phyloP scores from a whole-genome alignment of 768 basidiomycete genomes.

The Hemileccinum rubropunctum region DNA sequence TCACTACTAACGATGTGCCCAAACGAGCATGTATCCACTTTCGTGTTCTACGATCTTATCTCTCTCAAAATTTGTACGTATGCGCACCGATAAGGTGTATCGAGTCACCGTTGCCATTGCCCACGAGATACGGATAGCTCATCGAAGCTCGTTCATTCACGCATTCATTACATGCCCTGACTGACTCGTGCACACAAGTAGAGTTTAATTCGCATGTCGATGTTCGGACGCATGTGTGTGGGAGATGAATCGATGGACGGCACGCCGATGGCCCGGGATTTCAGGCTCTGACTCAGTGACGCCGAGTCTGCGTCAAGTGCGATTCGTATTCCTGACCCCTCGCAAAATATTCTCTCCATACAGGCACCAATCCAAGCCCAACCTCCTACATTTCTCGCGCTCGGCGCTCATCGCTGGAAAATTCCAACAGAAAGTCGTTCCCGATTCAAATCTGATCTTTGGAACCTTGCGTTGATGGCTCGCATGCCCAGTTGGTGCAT shows the following conservation, averaged over 20 bases:
- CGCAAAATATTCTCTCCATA: neutral
- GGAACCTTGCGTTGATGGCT: neutral
- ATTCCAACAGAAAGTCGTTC: neutral
- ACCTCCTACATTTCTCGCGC: neutral
- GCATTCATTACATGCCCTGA: neutral
- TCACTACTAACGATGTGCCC: constrained; percentile 7
- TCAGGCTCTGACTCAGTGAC: too few relatives aligned
- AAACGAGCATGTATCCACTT: neutral
- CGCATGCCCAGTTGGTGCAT: neutral
- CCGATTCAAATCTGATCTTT: too few relatives aligned
- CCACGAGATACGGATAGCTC: neutral
- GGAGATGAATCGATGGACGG: too few relatives aligned
- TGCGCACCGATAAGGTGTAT: constrained; percentile 13
- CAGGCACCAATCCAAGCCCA: neutral
- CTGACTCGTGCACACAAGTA: too few relatives aligned
- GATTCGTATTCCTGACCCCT: neutral
- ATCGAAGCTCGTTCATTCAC: too few relatives aligned
- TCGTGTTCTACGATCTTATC: neutral
- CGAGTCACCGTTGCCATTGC: constrained; percentile 10
- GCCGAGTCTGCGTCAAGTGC: too few relatives aligned
- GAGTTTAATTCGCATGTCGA: too few relatives aligned
- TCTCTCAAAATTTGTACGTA: neutral
- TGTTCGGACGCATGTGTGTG: too few relatives aligned
- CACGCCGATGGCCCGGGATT: too few relatives aligned
- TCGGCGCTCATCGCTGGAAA: neutral